A percentile compares a stretch with the other conserved stretches of the same genome.
Evolutionary conservation across 495 filamentous ascomycete species (phyloP).

Genomic region (Thozetella sp.): DNA sequence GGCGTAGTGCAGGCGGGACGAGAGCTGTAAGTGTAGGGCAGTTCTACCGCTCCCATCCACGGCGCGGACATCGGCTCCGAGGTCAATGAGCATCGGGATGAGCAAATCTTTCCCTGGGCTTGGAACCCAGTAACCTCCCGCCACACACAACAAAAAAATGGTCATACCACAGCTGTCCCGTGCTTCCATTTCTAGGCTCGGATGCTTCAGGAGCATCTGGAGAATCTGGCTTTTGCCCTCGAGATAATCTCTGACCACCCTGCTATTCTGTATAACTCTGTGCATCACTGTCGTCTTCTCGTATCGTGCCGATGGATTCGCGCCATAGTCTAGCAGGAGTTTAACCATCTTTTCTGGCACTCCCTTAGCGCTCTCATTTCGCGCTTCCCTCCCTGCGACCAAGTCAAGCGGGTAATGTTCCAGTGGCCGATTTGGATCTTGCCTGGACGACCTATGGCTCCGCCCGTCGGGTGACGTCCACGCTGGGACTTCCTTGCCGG

Average conservation of each 20-base stretch:
- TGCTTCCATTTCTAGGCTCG: neutral
- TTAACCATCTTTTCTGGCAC: neutral
- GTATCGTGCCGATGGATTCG: neutral
- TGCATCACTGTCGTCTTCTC: neutral
- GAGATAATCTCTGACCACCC: conserved; percentile 11
- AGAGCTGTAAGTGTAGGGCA: neutral
- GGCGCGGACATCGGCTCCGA: conserved; percentile 4
- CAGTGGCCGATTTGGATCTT: neutral
- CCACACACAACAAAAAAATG: neutral
- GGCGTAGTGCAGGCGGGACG: neutral
- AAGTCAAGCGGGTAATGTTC: neutral
- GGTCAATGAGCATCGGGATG: neutral
- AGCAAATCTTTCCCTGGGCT: neutral
- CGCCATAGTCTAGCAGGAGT: neutral
- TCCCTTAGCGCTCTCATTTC: neutral
- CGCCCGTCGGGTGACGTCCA: neutral
- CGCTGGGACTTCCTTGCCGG: neutral
- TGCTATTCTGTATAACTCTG: conserved; percentile 7
- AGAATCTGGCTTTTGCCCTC: conserved; percentile 8
- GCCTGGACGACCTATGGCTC: neutral
- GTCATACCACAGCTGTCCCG: neutral
- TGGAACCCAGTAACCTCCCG: neutral
- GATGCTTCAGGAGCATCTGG: conserved; percentile 7
- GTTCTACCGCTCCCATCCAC: neutral
- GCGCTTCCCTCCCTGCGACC: neutral